Evolutionary conservation across 768 basidiomycete genomes (phyloP), one percentile per base, ranked within the genome.

Genomic region (Neoboletus subvelutipes): DNA sequence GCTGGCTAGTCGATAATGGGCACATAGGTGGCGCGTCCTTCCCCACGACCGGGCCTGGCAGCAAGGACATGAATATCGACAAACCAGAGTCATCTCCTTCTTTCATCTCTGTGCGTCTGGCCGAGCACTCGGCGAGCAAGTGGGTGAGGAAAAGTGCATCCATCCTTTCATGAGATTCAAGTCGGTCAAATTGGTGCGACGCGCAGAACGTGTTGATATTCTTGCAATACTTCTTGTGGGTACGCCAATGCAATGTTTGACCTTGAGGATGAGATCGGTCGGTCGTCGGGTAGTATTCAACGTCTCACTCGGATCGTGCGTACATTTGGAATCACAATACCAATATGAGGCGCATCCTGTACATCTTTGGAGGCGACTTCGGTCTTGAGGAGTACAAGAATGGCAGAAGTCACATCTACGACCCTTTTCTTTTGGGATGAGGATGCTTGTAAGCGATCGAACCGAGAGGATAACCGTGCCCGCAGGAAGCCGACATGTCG

Each of bases 141-240:
- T 89, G 86, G 0, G 86, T 83, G 12, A 91, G 77, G 42, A 92
- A 73, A 26, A 87, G 57, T 4, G 84, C 77, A 58, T 90, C 88
- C 61, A 85, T 68, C 59, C 76, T 79, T 57, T 86, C 80, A 54
- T 88, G 79, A 2, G 70, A 56, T 11, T 76, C 70, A 5, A 91
- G 78, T 20, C 73, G 70, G 54, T 80, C 79, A 62, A 79, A 88
- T 34, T 62, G 65, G 2, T 59, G 53, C 3, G 84, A 83, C 18
- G 78, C 72, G 9, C 70, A 72, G 60, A 78, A 88, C 9, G 65
- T 59, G 57, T 78, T 78, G 58, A 82, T 76, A 4, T 56, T 60
- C 65, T 82, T 88, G 81, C 90, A 93, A n/a, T 90, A 76, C 34
- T 77, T 80, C 58, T 77, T 83, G 67, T 93, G 90, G 0, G 74